These are phyloP conservation scores for Basidiobolus meristosporus DNA, from an alignment of 371 early-diverging fungal species.

Conservation along the genomic window DNA sequence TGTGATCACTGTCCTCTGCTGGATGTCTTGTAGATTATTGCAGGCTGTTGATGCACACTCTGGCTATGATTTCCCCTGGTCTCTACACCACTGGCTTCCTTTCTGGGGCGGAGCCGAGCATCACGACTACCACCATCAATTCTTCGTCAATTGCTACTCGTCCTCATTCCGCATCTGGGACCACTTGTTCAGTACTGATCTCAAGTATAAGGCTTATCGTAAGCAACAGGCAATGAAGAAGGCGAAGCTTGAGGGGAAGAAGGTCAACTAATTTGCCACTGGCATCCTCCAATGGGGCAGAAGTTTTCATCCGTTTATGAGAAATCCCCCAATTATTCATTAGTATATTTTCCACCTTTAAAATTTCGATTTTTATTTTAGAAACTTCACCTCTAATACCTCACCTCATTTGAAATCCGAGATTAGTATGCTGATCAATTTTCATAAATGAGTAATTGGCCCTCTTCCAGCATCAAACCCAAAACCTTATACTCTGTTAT, in stretches of 20 bases:
- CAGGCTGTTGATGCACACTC: slow-evolving; percentile 84
- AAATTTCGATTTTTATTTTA: too few species aligned
- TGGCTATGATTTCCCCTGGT: slow-evolving; percentile 91
- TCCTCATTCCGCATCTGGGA: slow-evolving; percentile 76
- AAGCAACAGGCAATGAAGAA: slow-evolving; percentile 4
- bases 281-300: too few species aligned
- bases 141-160: slow-evolving; percentile 66
- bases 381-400: too few species aligned
- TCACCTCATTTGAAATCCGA: too few species aligned
- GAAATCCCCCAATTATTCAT: too few species aligned
- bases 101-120: slow-evolving; percentile 71
- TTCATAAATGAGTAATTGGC: too few species aligned
- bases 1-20: slow-evolving; percentile 52
- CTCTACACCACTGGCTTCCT: slow-evolving; percentile 50
- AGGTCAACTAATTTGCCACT: too few species aligned
- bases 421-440: too few species aligned
- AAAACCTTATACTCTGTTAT: too few species aligned
- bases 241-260: neutral
- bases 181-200: slow-evolving; percentile 56
- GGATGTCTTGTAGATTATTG: slow-evolving; percentile 58
- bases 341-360: too few species aligned
- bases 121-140: slow-evolving; percentile 69
- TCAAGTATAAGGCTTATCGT: slow-evolving; percentile 45
- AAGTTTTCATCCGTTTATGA: too few species aligned
- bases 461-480: too few species aligned